phyloP scores from a whole-genome alignment of 495 filamentous ascomycete species.

The Penicillium arizonense region DNA sequence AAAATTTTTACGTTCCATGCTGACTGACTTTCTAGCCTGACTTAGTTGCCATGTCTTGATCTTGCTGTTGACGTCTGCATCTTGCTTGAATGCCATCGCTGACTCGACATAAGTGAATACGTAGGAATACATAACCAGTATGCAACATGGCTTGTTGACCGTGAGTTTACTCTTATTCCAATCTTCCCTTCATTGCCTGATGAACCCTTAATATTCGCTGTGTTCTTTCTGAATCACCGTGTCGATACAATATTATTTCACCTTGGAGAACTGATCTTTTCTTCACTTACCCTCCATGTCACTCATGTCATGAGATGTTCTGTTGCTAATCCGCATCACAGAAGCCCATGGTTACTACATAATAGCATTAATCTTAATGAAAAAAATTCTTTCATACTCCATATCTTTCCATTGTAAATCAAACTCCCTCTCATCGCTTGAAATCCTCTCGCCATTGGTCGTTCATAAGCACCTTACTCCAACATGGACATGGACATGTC shows the following conservation, averaged over 20 bases:
- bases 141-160: slow-evolving; percentile 2
- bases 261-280: slow-evolving; percentile 89
- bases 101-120: slow-evolving; percentile 24
- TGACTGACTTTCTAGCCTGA: slow-evolving; percentile 48
- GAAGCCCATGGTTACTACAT: not conserved
- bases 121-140: slow-evolving; percentile 20
- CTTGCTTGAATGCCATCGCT: slow-evolving; percentile 29
- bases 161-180: slow-evolving; percentile 26
- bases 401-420: not conserved
- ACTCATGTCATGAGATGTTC: slow-evolving; percentile 16
- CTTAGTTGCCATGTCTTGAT: slow-evolving; percentile 41
- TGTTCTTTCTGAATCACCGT: slow-evolving; percentile 73
- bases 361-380: slow-evolving; percentile 6
- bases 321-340: slow-evolving; percentile 21
- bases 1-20: slow-evolving; percentile 19
- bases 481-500: not conserved
- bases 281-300: slow-evolving; percentile 16
- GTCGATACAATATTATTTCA: slow-evolving; percentile 75
- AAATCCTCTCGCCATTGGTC: too few species aligned
- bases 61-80: slow-evolving; percentile 25
- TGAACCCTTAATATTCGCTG: slow-evolving; percentile 73
- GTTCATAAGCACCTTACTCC: not conserved
- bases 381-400: not conserved
- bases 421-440: not conserved
- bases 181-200: slow-evolving; percentile 44